Conservation (phyloP, 2,329 filamentous ascomycete genomes). For the Aspergillus sp. region DNA sequence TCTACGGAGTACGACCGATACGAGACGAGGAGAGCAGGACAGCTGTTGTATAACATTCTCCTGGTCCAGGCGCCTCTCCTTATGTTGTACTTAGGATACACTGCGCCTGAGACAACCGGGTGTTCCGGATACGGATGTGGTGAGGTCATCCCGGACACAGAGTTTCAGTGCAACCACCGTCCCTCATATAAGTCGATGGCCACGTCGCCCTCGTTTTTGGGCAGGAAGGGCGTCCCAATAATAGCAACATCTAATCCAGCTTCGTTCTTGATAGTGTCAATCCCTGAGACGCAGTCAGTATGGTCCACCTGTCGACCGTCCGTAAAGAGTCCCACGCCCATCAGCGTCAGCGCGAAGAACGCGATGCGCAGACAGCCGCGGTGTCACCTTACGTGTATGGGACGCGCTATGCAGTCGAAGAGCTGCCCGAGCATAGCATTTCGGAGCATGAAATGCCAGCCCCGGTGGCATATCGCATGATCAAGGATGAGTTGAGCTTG, state of each 20-base stretch:
- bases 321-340: conserved; percentile 33
- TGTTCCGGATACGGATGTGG: conserved; percentile 5
- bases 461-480: conserved; percentile 66
- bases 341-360: conserved; percentile 15
- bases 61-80: neutral
- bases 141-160: conserved; percentile 15
- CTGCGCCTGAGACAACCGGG: neutral
- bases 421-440: conserved; percentile 81
- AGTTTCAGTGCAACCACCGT: neutral
- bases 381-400: conserved; percentile 74
- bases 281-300: conserved; percentile 20
- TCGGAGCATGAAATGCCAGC: conserved; percentile 85
- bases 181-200: neutral
- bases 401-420: conserved; percentile 75
- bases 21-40: no score
- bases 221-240: neutral
- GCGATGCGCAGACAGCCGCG: conserved; percentile 27
- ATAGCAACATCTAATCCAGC: neutral
- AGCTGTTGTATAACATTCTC: neutral
- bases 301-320: conserved; percentile 42
- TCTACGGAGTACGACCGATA: no score
- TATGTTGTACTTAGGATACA: neutral
- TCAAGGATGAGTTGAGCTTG: conserved; percentile 64
- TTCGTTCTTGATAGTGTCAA: neutral
- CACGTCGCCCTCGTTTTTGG: neutral